Base-by-base conservation (phyloP, 208 protist genomes). In the Leptomonas pyrrhocoris region DNA sequence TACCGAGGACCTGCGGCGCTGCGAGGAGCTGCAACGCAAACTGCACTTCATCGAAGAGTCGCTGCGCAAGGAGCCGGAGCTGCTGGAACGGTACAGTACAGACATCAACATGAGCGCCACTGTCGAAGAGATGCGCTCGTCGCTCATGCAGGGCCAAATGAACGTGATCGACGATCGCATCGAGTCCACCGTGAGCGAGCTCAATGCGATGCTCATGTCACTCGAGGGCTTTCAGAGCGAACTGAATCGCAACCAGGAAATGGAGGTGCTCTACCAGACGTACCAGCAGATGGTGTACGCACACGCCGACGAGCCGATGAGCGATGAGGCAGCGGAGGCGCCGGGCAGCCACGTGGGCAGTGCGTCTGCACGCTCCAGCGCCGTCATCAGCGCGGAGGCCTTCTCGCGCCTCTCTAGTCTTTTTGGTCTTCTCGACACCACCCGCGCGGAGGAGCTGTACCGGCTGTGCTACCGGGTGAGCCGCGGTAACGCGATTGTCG, bases 1-100 rank as follows among this genome's bases (percentile, higher is more conserved):
- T 73, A 97, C 98, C 2, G 86, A 94, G 51, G 97, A 99, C 54
- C 95, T 99, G 40, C 95, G 97, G 36, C 77, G 95, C 38, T 99
- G 96, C 80, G 98, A 99, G 59, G 98, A 99, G 62, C 97, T 99
- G 83, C 91, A 99, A 60, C 88, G 97, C 38, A 98, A 98, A 62
- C 68, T 99, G 21, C 86, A 93, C 53, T 98, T 94, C 70, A 88
- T 99, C 40, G 80, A 95, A 63, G 83, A 69, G 45, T 80, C 84
- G 27, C 56, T 91, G 42, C 59, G 57, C 79, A 53, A 85, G 91
- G 84, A 74, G 36, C 78, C 96, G 69, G 90, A 94, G 8, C 84
- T 98, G 85, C 76, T 99, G 45, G 77, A 84, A 23, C 85, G 82
- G 60, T 85, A 90, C 31, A 69, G 79, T 28, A 73, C 87, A 36